These are phyloP conservation scores for Przewalskia tangutica DNA, from an alignment of 257 asterid genomes.

Conservation along the genomic window DNA sequence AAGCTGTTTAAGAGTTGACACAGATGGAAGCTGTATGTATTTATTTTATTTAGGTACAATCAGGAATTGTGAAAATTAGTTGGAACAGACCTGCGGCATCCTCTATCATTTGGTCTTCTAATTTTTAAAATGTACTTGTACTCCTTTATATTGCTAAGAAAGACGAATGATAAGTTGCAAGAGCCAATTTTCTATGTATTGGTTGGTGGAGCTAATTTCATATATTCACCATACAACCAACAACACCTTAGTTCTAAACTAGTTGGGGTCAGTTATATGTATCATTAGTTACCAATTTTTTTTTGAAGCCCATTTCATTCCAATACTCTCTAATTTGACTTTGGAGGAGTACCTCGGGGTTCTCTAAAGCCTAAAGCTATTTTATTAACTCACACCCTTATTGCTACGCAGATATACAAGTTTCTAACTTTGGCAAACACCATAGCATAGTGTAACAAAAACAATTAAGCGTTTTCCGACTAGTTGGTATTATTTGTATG, in stretches of 20 bases:
- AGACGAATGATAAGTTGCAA: neutral
- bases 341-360: neutral
- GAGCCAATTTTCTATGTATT: neutral
- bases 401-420: neutral
- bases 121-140: neutral
- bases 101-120: neutral
- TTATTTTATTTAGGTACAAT: neutral
- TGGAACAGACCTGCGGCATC: neutral
- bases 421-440: too few species aligned
- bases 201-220: neutral
- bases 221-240: neutral
- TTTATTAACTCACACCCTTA: neutral
- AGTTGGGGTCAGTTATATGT: neutral
- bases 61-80: neutral
- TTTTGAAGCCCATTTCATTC: neutral
- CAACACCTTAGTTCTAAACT: neutral
- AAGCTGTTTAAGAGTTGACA: neutral
- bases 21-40: neutral
- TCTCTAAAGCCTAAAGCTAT: neutral
- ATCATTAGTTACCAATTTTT: neutral
- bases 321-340: neutral
- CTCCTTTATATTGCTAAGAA: neutral
- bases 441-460: neutral
- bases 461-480: neutral
- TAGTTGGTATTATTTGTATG: neutral